Conservation (phyloP, 495 filamentous ascomycete genomes). For the Monascus purpureus region DNA sequence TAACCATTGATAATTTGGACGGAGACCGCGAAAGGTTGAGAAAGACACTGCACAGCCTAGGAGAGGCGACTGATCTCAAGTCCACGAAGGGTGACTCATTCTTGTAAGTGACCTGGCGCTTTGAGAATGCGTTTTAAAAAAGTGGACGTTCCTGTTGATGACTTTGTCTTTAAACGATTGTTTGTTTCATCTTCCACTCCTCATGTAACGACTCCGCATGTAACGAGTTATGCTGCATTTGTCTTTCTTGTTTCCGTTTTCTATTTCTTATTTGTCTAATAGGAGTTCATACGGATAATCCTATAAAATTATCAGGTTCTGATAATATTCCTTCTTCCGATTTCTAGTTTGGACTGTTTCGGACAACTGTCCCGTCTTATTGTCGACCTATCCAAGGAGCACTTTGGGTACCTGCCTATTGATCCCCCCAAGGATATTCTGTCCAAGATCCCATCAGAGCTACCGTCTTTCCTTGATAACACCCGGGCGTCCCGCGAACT, state of each 20-base stretch:
- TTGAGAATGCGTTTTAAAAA: constrained; percentile 11
- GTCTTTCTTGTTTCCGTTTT: constrained; percentile 5
- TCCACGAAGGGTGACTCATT: constrained; percentile 44
- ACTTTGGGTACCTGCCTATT: constrained; percentile 43
- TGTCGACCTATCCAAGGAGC: constrained; percentile 40
- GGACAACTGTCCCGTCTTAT: constrained; percentile 43
- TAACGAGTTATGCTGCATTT: constrained; percentile 1
- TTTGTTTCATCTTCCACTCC: constrained; percentile 6
- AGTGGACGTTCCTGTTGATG: too few species aligned
- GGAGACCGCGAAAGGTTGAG: constrained; percentile 42
- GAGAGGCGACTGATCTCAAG: constrained; percentile 45
- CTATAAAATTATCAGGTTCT: too few species aligned
- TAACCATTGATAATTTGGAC: constrained; percentile 36
- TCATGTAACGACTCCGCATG: constrained; percentile 4
- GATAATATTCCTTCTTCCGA: constrained; percentile 10
- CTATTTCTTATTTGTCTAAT: constrained; percentile 3
- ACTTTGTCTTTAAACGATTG: too few species aligned
- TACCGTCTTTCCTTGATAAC: constrained; percentile 43
- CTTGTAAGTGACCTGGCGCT: constrained; percentile 41
- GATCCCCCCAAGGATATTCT: constrained; percentile 38
- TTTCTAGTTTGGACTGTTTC: constrained; percentile 45
- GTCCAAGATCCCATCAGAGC: constrained; percentile 37
- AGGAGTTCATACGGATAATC: too few species aligned
- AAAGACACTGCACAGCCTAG: constrained; percentile 42
- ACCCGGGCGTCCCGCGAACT: constrained; percentile 37